Base-by-base conservation (phyloP, 2,329 filamentous ascomycete species). In the Onygena corvina region DNA sequence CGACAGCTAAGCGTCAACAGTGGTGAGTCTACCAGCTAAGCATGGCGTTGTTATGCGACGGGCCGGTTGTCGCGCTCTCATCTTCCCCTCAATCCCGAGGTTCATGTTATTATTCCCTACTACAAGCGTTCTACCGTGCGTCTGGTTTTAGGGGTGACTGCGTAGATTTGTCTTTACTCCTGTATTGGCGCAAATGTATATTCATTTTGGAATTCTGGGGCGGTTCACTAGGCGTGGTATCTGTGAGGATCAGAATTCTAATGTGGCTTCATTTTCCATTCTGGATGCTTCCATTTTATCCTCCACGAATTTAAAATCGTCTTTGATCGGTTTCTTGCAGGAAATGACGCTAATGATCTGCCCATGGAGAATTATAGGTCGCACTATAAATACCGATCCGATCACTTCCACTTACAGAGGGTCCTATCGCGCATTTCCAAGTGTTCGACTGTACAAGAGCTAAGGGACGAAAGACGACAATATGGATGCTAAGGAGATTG, bases 401-500 rank as follows among this genome's bases (percentile, higher is more conserved):
- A 18, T 31, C 14, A 21, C 16, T 20, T 9, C 14, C 35, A 14
- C n/a, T 46, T 29, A 4, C 29, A 23, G 4, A 23, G 9, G 6
- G 25, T 42, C 14, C 14, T 8, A 16, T 14, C 11, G 14, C 20
- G 21, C 36, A 7, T 27, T 27, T n/a, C 14, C 20, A 18, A 40
- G 7, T 12, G 2, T 8, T 25, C 14, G 21, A 42, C n/a, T n/a
- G n/a, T n/a, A n/a, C 8, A 14, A 42, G 21, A 16, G 36, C n/a
- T 11, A 14, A 14, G 21, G 36, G 23, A 42, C 12, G 8, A 42
- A 23, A 21, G 25, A 23, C 8, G 14, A 20, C 57, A 65, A 59
- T 49, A 87, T 94, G 83, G 84, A 94, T 60, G 77, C 81, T 61
- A 86, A 86, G 68, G 85, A 90, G 63, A 83, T 95, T 49, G 79